A percentile compares a stretch with the other conserved stretches of the same genome.
phyloP scores from a whole-genome alignment of 148 eudicot genomes.

The Fagopyrum tataricum region DNA sequence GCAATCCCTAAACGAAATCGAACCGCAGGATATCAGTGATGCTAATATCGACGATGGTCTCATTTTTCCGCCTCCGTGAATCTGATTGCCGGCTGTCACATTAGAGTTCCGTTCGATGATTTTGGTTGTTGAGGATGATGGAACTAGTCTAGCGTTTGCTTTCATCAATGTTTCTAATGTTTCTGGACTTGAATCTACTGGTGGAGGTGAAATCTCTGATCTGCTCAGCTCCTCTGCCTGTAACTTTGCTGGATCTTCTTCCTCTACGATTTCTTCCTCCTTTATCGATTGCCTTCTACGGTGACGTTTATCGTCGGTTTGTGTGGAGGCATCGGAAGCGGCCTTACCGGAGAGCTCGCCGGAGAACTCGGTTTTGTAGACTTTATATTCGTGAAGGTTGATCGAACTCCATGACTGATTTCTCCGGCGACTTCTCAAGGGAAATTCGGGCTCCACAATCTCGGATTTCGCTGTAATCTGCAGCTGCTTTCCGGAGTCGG shows the following conservation, averaged over 20 bases:
- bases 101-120: constrained; percentile 19
- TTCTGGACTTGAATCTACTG: constrained; percentile 7
- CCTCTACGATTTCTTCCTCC: constrained; percentile 17
- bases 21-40: constrained; percentile 80
- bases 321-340: constrained; percentile 92
- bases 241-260: constrained; percentile 21
- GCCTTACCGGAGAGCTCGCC: constrained; percentile 28
- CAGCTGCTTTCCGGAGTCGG: constrained; percentile 23
- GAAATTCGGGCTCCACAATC: constrained; percentile 14
- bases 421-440: constrained; percentile 32
- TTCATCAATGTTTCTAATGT: constrained; percentile 6
- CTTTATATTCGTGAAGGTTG: constrained; percentile 67
- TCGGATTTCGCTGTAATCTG: constrained; percentile 14
- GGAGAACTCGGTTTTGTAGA: constrained; percentile 47
- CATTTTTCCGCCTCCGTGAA: constrained; percentile 41
- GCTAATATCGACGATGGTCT: constrained; percentile 68
- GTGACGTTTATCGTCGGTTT: constrained; percentile 67
- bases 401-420: constrained; percentile 75
- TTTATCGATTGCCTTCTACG: constrained; percentile 27
- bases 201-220: constrained; percentile 8
- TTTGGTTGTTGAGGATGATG: constrained; percentile 4
- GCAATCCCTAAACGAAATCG: constrained; percentile 66
- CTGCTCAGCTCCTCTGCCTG: constrained; percentile 11
- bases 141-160: neutral
- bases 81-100: constrained; percentile 20